phyloP scores from a whole-genome alignment of 2,329 filamentous ascomycete genomes.

The Fusarium albosuccineum region DNA sequence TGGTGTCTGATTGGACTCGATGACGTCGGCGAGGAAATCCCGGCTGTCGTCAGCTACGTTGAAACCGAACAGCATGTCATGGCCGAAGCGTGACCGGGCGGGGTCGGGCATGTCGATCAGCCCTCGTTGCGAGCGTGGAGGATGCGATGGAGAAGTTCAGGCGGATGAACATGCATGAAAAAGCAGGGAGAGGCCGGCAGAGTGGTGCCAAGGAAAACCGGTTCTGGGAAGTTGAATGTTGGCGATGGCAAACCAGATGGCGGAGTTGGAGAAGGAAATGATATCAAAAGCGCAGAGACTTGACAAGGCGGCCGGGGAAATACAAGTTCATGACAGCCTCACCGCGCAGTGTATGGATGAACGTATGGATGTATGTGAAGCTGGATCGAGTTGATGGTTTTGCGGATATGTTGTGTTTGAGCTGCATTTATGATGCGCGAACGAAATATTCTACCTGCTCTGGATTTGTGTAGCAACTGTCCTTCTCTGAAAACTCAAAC shows the following conservation, averaged over 20 bases:
- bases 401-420: background rate
- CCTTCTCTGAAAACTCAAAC: background rate
- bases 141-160: slow-evolving; percentile 7
- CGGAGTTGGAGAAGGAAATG: background rate
- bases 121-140: slow-evolving; percentile 6
- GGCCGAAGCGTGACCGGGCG: slow-evolving; percentile 39
- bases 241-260: background rate
- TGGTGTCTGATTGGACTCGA: slow-evolving; percentile 46
- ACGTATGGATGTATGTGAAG: background rate
- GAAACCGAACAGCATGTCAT: slow-evolving; percentile 49
- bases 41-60: slow-evolving; percentile 49
- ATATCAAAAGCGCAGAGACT: background rate
- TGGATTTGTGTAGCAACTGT: too few relatives aligned
- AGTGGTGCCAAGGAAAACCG: background rate
- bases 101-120: slow-evolving; percentile 32
- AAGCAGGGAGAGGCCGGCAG: slow-evolving; percentile 6
- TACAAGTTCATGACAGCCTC: background rate
- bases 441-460: too few relatives aligned
- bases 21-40: slow-evolving; percentile 50
- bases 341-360: background rate
- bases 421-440: too few relatives aligned
- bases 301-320: background rate
- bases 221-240: background rate
- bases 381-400: background rate
- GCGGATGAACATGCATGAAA: slow-evolving; percentile 2